Percentiles rank a stretch among this genome's conserved stretches.
phyloP scores from a whole-genome alignment of 2,329 filamentous ascomycete species.

The Mycogone perniciosa region DNA sequence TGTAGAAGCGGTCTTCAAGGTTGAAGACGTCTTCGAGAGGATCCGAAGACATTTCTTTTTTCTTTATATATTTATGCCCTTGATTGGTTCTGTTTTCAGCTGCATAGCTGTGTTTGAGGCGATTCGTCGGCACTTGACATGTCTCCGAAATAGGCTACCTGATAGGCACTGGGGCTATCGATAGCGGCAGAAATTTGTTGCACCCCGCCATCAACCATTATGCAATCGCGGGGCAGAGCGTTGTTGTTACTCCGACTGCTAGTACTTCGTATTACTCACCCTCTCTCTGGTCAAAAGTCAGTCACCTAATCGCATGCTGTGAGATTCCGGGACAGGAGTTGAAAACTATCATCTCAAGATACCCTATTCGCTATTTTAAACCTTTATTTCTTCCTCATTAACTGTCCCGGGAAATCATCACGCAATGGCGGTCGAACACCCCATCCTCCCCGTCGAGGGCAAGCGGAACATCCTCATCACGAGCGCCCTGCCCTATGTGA shows the following conservation, averaged over 20 bases:
- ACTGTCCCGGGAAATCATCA: not conserved
- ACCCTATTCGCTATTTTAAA: constrained; percentile 2
- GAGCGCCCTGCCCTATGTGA: constrained; percentile 77
- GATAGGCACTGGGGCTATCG: constrained; percentile 1
- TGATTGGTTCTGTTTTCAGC: not conserved
- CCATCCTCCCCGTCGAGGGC: constrained; percentile 60
- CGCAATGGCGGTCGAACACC: constrained; percentile 11
- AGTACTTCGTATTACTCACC: constrained; percentile 3
- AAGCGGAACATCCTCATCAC: constrained; percentile 88
- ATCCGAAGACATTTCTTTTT: constrained; percentile 31
- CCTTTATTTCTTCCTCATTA: not conserved
- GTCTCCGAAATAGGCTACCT: not conserved
- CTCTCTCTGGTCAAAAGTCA: constrained; percentile 2
- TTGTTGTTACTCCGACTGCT: constrained; percentile 6
- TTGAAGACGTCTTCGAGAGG: constrained; percentile 52
- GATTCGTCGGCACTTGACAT: not conserved
- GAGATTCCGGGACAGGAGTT: not conserved
- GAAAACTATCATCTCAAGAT: not conserved
- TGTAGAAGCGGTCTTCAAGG: constrained; percentile 67
- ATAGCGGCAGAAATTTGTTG: constrained; percentile 9
- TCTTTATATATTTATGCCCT: not conserved
- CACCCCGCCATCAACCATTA: constrained; percentile 10
- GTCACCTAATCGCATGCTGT: not conserved
- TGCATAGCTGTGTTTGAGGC: not conserved
- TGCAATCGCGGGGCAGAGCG: constrained; percentile 11